Percentiles rank a stretch among this genome's conserved stretches.
These are phyloP conservation scores for Rhodomyrtus tomentosa DNA, from an alignment of 345 rosid genomes.

Conservation along the genomic window DNA sequence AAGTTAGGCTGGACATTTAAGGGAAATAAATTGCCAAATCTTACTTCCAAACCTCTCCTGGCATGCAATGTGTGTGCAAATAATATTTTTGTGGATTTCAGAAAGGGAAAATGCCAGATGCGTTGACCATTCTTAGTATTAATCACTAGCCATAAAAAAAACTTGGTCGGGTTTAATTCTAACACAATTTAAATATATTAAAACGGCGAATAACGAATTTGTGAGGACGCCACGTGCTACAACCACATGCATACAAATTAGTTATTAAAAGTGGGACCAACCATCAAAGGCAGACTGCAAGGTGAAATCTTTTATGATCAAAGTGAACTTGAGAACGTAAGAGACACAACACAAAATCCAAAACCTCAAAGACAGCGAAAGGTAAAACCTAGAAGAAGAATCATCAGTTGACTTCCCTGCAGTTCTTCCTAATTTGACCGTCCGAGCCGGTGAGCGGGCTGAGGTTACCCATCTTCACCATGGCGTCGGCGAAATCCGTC, in stretches of 20 bases:
- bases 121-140: too few species aligned
- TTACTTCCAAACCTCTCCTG: too few species aligned
- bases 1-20: background rate
- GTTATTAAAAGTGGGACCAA: too few species aligned
- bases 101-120: too few species aligned
- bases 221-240: background rate
- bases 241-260: background rate
- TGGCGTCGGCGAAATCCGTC: slow-evolving; percentile 38
- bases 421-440: slow-evolving; percentile 38
- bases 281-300: background rate
- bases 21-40: background rate
- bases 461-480: slow-evolving; percentile 44
- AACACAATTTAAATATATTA: too few species aligned
- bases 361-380: background rate
- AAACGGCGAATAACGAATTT: too few species aligned
- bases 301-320: background rate
- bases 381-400: background rate
- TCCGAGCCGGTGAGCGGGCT: slow-evolving; percentile 29
- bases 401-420: slow-evolving; percentile 21
- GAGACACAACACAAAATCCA: background rate
- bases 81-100: too few species aligned
- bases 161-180: too few species aligned
- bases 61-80: too few species aligned
- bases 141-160: too few species aligned
- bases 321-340: background rate